These are phyloP conservation scores for Myxozyma sirexii DNA, from an alignment of 805 yeast species.

Conservation along the genomic window DNA sequence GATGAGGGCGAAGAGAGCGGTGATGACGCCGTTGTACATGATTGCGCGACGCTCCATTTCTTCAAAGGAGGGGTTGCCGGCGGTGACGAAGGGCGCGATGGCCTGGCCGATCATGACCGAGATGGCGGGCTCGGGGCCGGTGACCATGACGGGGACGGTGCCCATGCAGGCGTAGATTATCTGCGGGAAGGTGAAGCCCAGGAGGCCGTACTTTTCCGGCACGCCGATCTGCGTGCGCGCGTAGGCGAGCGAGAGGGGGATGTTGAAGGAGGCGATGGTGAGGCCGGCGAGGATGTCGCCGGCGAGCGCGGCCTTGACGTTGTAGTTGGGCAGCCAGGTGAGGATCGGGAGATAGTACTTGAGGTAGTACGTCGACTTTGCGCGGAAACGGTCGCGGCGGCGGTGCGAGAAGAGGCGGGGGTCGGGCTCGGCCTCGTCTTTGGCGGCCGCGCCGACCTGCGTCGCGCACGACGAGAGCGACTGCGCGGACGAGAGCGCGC, in stretches of 20 bases:
- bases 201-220: slow-evolving; percentile 77
- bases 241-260: slow-evolving; percentile 82
- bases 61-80: slow-evolving; percentile 40
- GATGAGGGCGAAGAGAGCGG: slow-evolving; percentile 74
- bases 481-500: slow-evolving; percentile 26
- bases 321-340: slow-evolving; percentile 56
- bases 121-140: slow-evolving; percentile 90
- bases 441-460: slow-evolving; percentile 7
- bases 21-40: slow-evolving; percentile 57
- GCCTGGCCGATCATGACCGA: slow-evolving; percentile 82
- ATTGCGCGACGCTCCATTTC: slow-evolving; percentile 29
- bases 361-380: slow-evolving; percentile 38
- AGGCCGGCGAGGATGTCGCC: slow-evolving; percentile 82
- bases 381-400: slow-evolving; percentile 29
- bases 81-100: slow-evolving; percentile 58
- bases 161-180: slow-evolving; percentile 77
- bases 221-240: slow-evolving; percentile 84
- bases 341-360: slow-evolving; percentile 59
- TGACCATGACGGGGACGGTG: slow-evolving; percentile 84
- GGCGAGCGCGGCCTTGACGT: slow-evolving; percentile 42
- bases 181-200: slow-evolving; percentile 77
- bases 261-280: slow-evolving; percentile 85
- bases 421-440: slow-evolving; percentile 21
- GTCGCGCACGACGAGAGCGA: slow-evolving; percentile 29
- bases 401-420: slow-evolving; percentile 28